These are phyloP conservation scores for Cyberlindnera americana DNA, from an alignment of 805 yeast genomes.

Conservation along the genomic window DNA sequence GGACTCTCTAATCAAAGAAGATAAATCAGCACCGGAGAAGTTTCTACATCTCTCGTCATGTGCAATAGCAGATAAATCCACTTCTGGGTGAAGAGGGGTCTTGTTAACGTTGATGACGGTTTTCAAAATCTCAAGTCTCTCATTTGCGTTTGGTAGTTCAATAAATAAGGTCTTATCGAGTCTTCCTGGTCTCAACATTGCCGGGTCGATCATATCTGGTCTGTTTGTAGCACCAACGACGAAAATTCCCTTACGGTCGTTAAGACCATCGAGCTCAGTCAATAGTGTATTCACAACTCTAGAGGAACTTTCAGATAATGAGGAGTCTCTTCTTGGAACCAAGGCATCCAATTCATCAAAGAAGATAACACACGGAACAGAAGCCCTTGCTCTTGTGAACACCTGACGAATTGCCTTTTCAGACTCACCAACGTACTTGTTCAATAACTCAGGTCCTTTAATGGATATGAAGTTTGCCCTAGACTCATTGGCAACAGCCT, in stretches of 20 bases:
- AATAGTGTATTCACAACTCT: slow-evolving; percentile 92
- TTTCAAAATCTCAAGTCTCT: slow-evolving; percentile 75
- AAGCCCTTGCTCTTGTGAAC: slow-evolving; percentile 86
- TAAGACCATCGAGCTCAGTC: slow-evolving; percentile 93
- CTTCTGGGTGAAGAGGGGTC: slow-evolving; percentile 67
- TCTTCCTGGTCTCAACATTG: slow-evolving; percentile 96
- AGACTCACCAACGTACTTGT: slow-evolving; percentile 95
- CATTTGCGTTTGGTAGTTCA: slow-evolving; percentile 77
- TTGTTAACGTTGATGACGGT: slow-evolving; percentile 69
- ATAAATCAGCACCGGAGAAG: slow-evolving; percentile 94
- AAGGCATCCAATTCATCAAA: slow-evolving; percentile 96
- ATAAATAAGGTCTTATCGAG: slow-evolving; percentile 89
- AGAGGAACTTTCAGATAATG: slow-evolving; percentile 84
- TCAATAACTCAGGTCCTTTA: slow-evolving; percentile 91
- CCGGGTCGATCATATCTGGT: slow-evolving; percentile 98
- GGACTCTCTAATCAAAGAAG: slow-evolving; percentile 91
- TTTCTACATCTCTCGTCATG: slow-evolving; percentile 78
- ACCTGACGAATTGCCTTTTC: slow-evolving; percentile 94
- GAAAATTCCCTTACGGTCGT: slow-evolving; percentile 87
- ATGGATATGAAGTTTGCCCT: slow-evolving; percentile 94
- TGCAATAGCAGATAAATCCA: slow-evolving; percentile 61
- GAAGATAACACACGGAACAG: slow-evolving; percentile 90
- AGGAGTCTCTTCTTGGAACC: slow-evolving; percentile 89
- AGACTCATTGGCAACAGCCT: slow-evolving; percentile 97
- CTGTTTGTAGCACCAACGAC: slow-evolving; percentile 96